A percentile compares a stretch with the other conserved stretches of the same genome.
These are phyloP conservation scores for Colletotrichum sp. DNA, from an alignment of 2,329 filamentous ascomycete species.

Conservation along the genomic window DNA sequence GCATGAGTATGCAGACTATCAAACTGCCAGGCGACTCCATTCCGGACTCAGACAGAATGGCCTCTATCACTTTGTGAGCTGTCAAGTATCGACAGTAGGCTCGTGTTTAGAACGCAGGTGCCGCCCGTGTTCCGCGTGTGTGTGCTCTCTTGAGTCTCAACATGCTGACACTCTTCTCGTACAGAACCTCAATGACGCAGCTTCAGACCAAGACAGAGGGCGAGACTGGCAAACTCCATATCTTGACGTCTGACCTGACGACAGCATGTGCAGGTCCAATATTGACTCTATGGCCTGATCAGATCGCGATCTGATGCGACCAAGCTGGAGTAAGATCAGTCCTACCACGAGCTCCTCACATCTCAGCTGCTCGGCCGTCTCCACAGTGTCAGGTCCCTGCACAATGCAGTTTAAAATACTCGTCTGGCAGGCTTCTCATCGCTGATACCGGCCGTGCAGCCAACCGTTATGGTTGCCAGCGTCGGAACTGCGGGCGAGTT, in stretches of 20 bases:
- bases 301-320: constrained; percentile 17
- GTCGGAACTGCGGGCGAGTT: constrained; percentile 20
- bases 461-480: constrained; percentile 9
- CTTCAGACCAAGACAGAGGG: background rate
- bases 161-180: background rate
- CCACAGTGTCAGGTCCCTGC: constrained; percentile 17
- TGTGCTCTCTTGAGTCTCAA: background rate
- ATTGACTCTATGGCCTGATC: background rate
- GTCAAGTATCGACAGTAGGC: constrained; percentile 1
- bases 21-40: background rate
- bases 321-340: constrained; percentile 1
- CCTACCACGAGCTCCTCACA: constrained; percentile 7
- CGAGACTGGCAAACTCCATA: background rate
- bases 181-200: background rate
- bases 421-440: background rate
- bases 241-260: background rate
- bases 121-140: background rate
- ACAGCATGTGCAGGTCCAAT: background rate
- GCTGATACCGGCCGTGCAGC: constrained; percentile 4
- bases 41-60: background rate
- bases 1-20: constrained; percentile 14
- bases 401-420: constrained; percentile 17
- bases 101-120: background rate
- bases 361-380: constrained; percentile 9
- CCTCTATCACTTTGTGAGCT: constrained; percentile 16